Evolutionary conservation across 2,329 filamentous ascomycete genomes (phyloP), one percentile per base, ranked within the genome.

Genomic region (Penicillium aurantiogriseum): DNA sequence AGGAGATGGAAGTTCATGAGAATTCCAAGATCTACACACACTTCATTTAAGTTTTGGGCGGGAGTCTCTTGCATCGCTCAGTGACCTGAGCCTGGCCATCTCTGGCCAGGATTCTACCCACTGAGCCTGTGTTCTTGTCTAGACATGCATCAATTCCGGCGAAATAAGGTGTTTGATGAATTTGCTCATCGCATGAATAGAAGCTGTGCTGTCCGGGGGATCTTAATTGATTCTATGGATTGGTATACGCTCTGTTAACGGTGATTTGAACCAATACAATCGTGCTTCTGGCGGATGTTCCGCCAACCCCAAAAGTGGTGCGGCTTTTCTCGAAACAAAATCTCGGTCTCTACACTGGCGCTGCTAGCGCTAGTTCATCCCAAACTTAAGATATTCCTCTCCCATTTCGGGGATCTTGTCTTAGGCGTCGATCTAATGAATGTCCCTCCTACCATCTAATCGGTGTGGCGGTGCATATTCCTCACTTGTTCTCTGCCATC

Each of bases 1-100:
- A 97, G 94, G 94, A 99, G 81, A 99, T 99, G 94, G 94, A 97
- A 81, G 94, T 99, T 70, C 94, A 99, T 76, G 94, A 97, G 79
- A 91, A 89, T 74, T 97, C 94, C 66, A 99, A 97, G 81, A 92
- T 97, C 71, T 97, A 99, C 82, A 99, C 94, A 69, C 94, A 99
- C 84, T 99, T 99, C 85, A 97, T 99, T 83, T 99, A 85, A 93
- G 60, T 69, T 67, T 61, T 59, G 64, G 61, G 62, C 62, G 65
- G 69, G 66, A 66, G 70, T 72, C 44, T 63, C 39, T 56, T 56
- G 49, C 60, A 56, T 52, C 44, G 62, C 57, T 61, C 40, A 36
- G 56, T 48, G 54, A 51, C 56, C 51, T 54, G 56, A 21, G 35
- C 54, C 44, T 65, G 33, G 23, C 13, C 31, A 49, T 53, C 27